phyloP scores from a whole-genome alignment of 805 yeast genomes.

The Saccharomycopsis guyanensis region DNA sequence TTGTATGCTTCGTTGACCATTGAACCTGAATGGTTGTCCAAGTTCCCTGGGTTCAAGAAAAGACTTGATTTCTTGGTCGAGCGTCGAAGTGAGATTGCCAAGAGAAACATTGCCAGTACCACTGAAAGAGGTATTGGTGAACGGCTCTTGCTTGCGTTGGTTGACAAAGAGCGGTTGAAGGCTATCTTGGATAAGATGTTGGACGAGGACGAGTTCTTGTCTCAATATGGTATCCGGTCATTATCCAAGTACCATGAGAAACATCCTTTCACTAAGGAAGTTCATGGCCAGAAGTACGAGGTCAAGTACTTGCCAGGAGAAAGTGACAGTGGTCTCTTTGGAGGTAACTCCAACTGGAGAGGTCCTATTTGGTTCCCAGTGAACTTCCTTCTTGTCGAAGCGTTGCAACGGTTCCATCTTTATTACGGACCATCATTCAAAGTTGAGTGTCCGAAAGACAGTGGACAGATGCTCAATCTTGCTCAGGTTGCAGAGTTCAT shows the following conservation, averaged over 20 bases:
- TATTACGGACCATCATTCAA: slow-evolving; percentile 83
- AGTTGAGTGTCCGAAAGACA: slow-evolving; percentile 82
- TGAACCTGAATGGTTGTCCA: slow-evolving; percentile 72
- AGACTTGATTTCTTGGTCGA: slow-evolving; percentile 79
- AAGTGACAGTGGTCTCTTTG: slow-evolving; percentile 88
- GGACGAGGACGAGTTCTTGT: slow-evolving; percentile 79
- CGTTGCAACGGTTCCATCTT: slow-evolving; percentile 77
- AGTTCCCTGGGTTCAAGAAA: slow-evolving; percentile 75
- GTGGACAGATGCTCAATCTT: slow-evolving; percentile 66
- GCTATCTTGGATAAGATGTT: slow-evolving; percentile 74
- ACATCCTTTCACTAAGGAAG: slow-evolving; percentile 78
- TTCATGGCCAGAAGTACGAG: slow-evolving; percentile 61
- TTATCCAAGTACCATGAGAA: slow-evolving; percentile 79
- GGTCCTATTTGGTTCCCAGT: slow-evolving; percentile 98
- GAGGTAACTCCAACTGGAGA: slow-evolving; percentile 96
- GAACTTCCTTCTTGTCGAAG: slow-evolving; percentile 76
- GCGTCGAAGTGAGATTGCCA: slow-evolving; percentile 60
- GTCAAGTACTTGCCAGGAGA: slow-evolving; percentile 82
- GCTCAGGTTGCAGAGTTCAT: slow-evolving; percentile 89
- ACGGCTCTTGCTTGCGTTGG: slow-evolving; percentile 70
- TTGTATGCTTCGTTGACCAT: slow-evolving; percentile 81
- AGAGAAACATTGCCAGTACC: slow-evolving; percentile 83
- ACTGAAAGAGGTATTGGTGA: slow-evolving; percentile 73
- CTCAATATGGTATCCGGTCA: slow-evolving; percentile 82
- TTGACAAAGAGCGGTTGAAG: slow-evolving; percentile 67